Percentiles rank a stretch among this genome's conserved stretches.
Conservation (phyloP, 441 rosid genomes). For the Viola pubescens region DNA sequence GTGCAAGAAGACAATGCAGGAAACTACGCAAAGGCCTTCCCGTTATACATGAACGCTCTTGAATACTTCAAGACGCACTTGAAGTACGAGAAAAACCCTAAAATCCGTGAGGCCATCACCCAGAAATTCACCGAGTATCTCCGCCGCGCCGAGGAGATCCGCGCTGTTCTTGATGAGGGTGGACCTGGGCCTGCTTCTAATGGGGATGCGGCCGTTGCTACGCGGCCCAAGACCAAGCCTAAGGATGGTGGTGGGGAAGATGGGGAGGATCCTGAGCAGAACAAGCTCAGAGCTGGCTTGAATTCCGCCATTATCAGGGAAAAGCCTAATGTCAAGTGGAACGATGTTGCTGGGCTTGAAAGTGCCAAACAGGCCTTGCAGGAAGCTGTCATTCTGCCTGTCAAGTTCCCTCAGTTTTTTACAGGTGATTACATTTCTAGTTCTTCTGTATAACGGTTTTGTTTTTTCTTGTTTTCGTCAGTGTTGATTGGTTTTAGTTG, state of each 20-base stretch:
- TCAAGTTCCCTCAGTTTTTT: slow-evolving; percentile 84
- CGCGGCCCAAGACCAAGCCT: slow-evolving; percentile 72
- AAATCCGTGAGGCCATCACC: slow-evolving; percentile 85
- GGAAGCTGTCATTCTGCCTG: slow-evolving; percentile 93
- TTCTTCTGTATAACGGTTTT: not conserved
- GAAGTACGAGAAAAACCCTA: slow-evolving; percentile 96
- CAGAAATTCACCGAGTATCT: slow-evolving; percentile 93
- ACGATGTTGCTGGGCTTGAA: slow-evolving; percentile 67
- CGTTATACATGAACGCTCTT: slow-evolving; percentile 90
- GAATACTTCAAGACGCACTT: slow-evolving; percentile 97
- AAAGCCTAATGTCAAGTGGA: slow-evolving; percentile 76
- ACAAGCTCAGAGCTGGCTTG: slow-evolving; percentile 72
- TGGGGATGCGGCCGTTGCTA: slow-evolving; percentile 88
- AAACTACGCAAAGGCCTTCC: slow-evolving; percentile 86
- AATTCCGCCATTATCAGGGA: slow-evolving; percentile 83
- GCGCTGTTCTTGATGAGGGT: slow-evolving; percentile 87
- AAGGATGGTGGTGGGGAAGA: slow-evolving; percentile 80
- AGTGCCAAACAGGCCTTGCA: slow-evolving; percentile 82
- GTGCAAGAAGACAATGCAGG: slow-evolving; percentile 90
- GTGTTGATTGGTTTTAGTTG: not conserved
- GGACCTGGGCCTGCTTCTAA: slow-evolving; percentile 77
- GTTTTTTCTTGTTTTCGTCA: not conserved
- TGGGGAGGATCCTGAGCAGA: slow-evolving; percentile 74
- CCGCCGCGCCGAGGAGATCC: slow-evolving; percentile 98
- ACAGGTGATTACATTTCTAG: slow-evolving; percentile 39